A percentile compares a stretch with the other conserved stretches of the same genome.
Evolutionary conservation across 2,329 filamentous ascomycete species (phyloP).

Genomic region (Celoporthe dispersa): DNA sequence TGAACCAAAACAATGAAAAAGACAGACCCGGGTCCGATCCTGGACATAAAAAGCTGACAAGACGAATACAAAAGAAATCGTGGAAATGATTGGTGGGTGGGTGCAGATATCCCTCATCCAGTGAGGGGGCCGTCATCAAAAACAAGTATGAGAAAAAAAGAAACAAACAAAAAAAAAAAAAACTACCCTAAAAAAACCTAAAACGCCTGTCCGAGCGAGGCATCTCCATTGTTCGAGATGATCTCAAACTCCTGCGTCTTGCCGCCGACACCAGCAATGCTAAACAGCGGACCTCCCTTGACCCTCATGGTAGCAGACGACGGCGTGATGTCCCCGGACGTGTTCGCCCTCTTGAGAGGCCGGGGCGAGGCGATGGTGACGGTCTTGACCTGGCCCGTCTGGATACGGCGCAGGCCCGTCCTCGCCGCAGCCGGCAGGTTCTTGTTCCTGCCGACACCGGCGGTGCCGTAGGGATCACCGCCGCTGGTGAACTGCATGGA

Average conservation of each 20-base stretch:
- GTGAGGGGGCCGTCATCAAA: not conserved
- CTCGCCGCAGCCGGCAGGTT: slow-evolving; percentile 17
- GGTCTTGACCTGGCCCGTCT: slow-evolving; percentile 28
- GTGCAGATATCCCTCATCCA: slow-evolving; percentile 1
- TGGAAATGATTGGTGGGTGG: slow-evolving; percentile 3
- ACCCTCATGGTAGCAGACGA: slow-evolving; percentile 20
- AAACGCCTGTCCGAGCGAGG: slow-evolving; percentile 21
- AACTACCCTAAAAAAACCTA: slow-evolving; percentile 15
- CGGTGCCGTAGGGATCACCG: not conserved
- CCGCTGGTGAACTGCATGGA: slow-evolving; percentile 6
- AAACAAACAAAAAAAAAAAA: not conserved
- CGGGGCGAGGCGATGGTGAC: slow-evolving; percentile 23
- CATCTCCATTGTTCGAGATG: slow-evolving; percentile 16
- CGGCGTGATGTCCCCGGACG: slow-evolving; percentile 12
- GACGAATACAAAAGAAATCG: slow-evolving; percentile 20
- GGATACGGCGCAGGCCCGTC: slow-evolving; percentile 24
- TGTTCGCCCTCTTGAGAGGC: slow-evolving; percentile 19
- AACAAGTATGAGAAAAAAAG: not conserved
- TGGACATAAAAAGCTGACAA: not conserved
- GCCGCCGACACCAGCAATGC: slow-evolving; percentile 24
- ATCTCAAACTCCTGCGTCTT: slow-evolving; percentile 31
- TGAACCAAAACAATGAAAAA: not conserved
- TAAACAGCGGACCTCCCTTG: slow-evolving; percentile 16
- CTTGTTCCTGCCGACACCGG: not conserved
- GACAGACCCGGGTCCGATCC: not conserved